Percentiles rank a stretch among this genome's conserved stretches.
Conservation (phyloP, 2,329 filamentous ascomycete genomes). For the Ophiocordyceps unilateralis region DNA sequence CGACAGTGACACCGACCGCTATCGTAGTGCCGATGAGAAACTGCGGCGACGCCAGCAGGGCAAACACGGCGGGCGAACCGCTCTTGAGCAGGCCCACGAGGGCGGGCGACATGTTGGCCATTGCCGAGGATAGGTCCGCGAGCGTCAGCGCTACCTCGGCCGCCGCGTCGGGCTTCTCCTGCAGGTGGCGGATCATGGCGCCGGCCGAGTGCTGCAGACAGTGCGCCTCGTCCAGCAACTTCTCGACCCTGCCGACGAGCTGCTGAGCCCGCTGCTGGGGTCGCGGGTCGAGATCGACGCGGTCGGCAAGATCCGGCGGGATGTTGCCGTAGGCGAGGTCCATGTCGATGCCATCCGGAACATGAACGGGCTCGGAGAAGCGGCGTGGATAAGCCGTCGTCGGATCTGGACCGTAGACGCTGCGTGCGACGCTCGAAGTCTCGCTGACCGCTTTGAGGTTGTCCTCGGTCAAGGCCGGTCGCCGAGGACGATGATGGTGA, state of each 20-base stretch:
- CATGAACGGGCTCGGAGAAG: too few species aligned
- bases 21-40: constrained; percentile 88
- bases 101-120: constrained; percentile 69
- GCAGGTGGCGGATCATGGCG: constrained; percentile 58
- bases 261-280: constrained; percentile 20
- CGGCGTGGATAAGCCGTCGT: constrained; percentile 4
- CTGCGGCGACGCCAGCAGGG: constrained; percentile 73
- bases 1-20: constrained; percentile 80
- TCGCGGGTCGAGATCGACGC: constrained; percentile 1
- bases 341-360: not conserved
- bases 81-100: constrained; percentile 62
- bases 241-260: constrained; percentile 60
- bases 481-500: not conserved
- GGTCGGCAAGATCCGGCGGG: not conserved
- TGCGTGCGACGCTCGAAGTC: constrained; percentile 30
- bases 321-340: not conserved
- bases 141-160: constrained; percentile 86
- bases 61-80: constrained; percentile 71
- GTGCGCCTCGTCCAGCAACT: constrained; percentile 68
- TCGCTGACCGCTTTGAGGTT: constrained; percentile 38
- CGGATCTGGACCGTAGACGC: too few species aligned
- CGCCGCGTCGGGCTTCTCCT: constrained; percentile 67
- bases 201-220: constrained; percentile 75
- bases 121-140: constrained; percentile 72
- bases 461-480: constrained; percentile 8